Evolutionary conservation across 495 filamentous ascomycete genomes (phyloP).

Genomic region (Hypoxylon perforatum): DNA sequence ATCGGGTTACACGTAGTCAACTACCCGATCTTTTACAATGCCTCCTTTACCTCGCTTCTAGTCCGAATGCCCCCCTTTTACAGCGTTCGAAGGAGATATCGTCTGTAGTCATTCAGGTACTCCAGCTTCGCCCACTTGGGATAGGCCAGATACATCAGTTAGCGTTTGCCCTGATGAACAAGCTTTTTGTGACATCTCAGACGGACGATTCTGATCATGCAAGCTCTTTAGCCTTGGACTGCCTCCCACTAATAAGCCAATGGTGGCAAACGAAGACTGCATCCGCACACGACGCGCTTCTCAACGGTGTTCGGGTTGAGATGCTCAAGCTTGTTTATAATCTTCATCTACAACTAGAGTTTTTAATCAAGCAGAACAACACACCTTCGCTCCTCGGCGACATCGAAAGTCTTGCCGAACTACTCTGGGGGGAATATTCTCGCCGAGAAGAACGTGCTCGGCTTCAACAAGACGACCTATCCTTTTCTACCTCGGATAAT

Average conservation of each 20-base stretch:
- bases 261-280: slow-evolving; percentile 78
- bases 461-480: slow-evolving; percentile 79
- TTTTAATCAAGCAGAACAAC: slow-evolving; percentile 41
- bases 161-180: slow-evolving; percentile 80
- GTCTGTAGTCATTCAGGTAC: slow-evolving; percentile 67
- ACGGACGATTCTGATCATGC: slow-evolving; percentile 74
- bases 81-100: slow-evolving; percentile 68
- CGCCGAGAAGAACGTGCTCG: slow-evolving; percentile 74
- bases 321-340: slow-evolving; percentile 77
- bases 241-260: slow-evolving; percentile 76
- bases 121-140: slow-evolving; percentile 66
- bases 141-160: slow-evolving; percentile 72
- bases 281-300: slow-evolving; percentile 74
- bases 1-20: slow-evolving; percentile 35
- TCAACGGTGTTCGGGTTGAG: slow-evolving; percentile 67
- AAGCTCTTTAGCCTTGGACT: slow-evolving; percentile 62
- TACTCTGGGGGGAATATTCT: slow-evolving; percentile 77
- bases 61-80: slow-evolving; percentile 77
- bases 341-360: slow-evolving; percentile 68
- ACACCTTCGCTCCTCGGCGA: slow-evolving; percentile 46
- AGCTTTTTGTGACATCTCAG: slow-evolving; percentile 70
- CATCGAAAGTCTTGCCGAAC: slow-evolving; percentile 66
- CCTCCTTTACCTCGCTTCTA: slow-evolving; percentile 71
- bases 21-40: slow-evolving; percentile 70
- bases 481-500: slow-evolving; percentile 60